A percentile compares a stretch with the other conserved stretches of the same genome.
These are phyloP conservation scores for Spongispora temasekensis DNA, from an alignment of 1,284 basidiomycete species.

Conservation along the genomic window DNA sequence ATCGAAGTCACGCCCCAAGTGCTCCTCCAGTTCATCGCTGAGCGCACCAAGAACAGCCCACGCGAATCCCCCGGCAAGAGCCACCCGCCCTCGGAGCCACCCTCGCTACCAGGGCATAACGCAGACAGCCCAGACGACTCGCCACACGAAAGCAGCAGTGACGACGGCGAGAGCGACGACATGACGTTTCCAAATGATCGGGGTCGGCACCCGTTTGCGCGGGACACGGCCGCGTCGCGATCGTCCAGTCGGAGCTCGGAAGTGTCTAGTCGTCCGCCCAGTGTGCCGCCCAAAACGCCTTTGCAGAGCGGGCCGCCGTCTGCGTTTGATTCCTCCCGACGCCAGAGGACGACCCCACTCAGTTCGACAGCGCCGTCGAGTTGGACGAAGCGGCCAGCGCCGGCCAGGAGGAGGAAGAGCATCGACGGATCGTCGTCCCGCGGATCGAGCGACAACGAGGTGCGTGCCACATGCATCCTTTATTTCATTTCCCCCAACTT, in stretches of 20 bases:
- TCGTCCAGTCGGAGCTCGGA: slow-evolving; percentile 59
- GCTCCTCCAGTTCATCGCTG: slow-evolving; percentile 64
- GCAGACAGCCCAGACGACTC: slow-evolving; percentile 35
- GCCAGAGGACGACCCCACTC: slow-evolving; percentile 66
- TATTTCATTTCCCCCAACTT: too few species aligned
- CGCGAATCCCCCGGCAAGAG: slow-evolving; percentile 40
- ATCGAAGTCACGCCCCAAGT: slow-evolving; percentile 68
- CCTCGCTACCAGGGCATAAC: slow-evolving; percentile 15
- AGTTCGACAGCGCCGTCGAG: slow-evolving; percentile 63
- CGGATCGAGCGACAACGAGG: slow-evolving; percentile 67
- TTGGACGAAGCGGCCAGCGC: slow-evolving; percentile 66
- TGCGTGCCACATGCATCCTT: slow-evolving; percentile 33
- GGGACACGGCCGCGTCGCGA: slow-evolving; percentile 39
- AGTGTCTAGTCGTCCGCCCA: slow-evolving; percentile 47
- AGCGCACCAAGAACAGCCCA: slow-evolving; percentile 54
- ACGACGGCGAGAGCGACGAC: slow-evolving; percentile 31
- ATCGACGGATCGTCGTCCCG: slow-evolving; percentile 56
- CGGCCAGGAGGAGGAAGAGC: slow-evolving; percentile 63
- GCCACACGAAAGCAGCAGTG: slow-evolving; percentile 29
- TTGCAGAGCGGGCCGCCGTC: slow-evolving; percentile 38
- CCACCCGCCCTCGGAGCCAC: slow-evolving; percentile 26
- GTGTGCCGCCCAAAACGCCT: slow-evolving; percentile 50
- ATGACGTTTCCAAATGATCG: slow-evolving; percentile 32
- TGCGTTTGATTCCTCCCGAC: slow-evolving; percentile 62
- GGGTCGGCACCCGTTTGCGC: slow-evolving; percentile 35